Conservation (phyloP, 352 stramenopile genomes). For the Phytophthora vignae region DNA sequence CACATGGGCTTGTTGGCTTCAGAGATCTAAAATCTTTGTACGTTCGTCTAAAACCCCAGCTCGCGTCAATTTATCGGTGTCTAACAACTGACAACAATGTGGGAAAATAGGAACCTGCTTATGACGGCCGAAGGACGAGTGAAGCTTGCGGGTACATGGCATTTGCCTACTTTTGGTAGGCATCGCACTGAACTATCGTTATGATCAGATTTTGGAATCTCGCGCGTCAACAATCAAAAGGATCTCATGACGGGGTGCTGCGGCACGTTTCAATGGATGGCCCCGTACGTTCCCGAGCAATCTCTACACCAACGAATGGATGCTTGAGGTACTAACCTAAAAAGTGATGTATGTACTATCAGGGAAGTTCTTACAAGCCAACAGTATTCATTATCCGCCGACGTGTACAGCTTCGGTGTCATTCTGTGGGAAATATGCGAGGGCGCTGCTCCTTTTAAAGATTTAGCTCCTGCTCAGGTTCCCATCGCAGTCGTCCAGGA, state of each 20-base stretch:
- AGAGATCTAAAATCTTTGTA: constrained; percentile 87
- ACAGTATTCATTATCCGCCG: constrained; percentile 71
- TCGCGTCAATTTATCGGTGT: not conserved
- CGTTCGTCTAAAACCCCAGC: constrained; percentile 18
- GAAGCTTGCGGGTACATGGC: constrained; percentile 64
- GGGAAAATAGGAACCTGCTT: constrained; percentile 65
- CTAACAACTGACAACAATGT: not conserved
- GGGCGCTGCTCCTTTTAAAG: constrained; percentile 61
- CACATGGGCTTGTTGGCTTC: not conserved
- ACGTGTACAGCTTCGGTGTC: constrained; percentile 86
- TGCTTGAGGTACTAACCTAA: constrained; percentile 1
- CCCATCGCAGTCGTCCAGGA: constrained; percentile 74
- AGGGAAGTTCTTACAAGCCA: constrained; percentile 77
- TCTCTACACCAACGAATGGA: not conserved
- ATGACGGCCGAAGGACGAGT: constrained; percentile 75
- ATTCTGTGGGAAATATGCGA: constrained; percentile 89
- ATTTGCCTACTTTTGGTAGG: not conserved
- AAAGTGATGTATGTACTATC: not conserved
- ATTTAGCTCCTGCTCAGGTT: constrained; percentile 59
- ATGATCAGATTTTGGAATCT: constrained; percentile 77
- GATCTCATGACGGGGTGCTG: constrained; percentile 80
- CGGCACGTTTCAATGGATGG: constrained; percentile 88
- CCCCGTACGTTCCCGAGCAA: constrained; percentile 53
- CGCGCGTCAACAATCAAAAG: constrained; percentile 56
- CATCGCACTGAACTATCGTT: not conserved